These are phyloP conservation scores for Bothriochloa decipiens DNA, from an alignment of 176 grass and related monocot genomes.

Conservation along the genomic window DNA sequence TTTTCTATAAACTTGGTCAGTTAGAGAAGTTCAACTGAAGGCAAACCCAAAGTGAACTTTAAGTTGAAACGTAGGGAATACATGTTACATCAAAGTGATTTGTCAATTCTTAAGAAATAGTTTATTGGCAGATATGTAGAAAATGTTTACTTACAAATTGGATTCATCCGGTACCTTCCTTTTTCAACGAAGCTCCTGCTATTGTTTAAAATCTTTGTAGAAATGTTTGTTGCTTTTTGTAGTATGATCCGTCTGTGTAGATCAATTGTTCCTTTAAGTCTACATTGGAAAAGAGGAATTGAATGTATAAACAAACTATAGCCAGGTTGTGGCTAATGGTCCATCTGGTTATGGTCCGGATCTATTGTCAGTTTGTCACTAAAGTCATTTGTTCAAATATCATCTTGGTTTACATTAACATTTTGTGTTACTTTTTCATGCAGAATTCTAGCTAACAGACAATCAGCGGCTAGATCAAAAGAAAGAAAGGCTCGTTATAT, in stretches of 20 bases:
- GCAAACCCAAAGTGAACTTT: not conserved
- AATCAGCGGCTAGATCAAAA: constrained; percentile 97
- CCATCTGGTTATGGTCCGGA: not conserved
- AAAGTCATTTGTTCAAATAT: not conserved
- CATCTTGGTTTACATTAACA: constrained; percentile 20
- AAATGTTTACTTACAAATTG: not conserved
- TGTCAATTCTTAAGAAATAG: not conserved
- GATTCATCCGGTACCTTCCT: not conserved
- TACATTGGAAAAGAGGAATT: not conserved
- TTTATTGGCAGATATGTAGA: not conserved
- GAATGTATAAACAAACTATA: not conserved
- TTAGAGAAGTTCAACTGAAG: not conserved
- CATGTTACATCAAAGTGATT: not conserved
- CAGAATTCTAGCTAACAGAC: constrained; percentile 96
- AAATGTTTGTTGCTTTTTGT: not conserved
- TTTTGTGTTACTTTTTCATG: constrained; percentile 35
- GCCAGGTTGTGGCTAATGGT: constrained; percentile 5
- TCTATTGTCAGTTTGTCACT: not conserved
- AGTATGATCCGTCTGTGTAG: not conserved
- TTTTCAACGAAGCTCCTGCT: not conserved
- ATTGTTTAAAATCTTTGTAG: constrained; percentile 23
- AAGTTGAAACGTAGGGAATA: not conserved
- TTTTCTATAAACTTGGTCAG: not conserved
- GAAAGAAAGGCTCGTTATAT: constrained; percentile 99
- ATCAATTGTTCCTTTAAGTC: not conserved